A percentile compares a stretch with the other conserved stretches of the same genome.
These are phyloP conservation scores for Prorocentrum cordatum DNA, from an alignment of 169 alveolate species.

Conservation along the genomic window DNA sequence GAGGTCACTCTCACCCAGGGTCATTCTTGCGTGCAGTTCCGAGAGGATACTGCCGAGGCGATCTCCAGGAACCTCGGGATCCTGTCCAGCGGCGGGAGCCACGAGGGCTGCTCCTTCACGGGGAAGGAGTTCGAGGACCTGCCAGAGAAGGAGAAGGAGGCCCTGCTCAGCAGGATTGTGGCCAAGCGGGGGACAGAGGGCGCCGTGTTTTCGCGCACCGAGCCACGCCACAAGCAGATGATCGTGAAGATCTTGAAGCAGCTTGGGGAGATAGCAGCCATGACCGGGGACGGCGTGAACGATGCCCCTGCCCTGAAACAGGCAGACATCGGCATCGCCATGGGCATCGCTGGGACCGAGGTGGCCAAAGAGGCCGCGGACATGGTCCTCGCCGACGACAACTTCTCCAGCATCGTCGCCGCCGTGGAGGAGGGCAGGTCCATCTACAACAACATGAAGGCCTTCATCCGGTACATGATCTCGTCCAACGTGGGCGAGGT, in stretches of 20 bases:
- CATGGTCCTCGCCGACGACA: conserved; percentile 98
- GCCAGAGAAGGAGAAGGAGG: conserved; percentile 77
- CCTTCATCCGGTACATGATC: conserved; percentile 84
- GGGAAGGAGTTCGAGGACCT: conserved; percentile 88
- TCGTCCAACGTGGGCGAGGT: conserved; percentile 98
- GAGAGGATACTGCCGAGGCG: conserved; percentile 92
- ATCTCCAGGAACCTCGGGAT: conserved; percentile 94
- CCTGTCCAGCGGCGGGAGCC: conserved; percentile 68
- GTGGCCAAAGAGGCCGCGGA: conserved; percentile 99
- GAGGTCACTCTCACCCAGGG: not conserved
- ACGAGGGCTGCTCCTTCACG: too few relatives aligned
- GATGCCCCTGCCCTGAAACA: conserved; percentile 99
- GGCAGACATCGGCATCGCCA: conserved; percentile 97
- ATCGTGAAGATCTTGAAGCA: conserved; percentile 90
- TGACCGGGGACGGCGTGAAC: conserved; percentile 99
- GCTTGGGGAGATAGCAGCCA: conserved; percentile 91
- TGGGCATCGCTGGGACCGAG: conserved; percentile 99
- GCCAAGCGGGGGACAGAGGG: conserved; percentile 72
- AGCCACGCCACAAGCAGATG: conserved; percentile 96
- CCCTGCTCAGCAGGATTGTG: conserved; percentile 65
- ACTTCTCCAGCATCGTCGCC: conserved; percentile 95
- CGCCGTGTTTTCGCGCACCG: conserved; percentile 96
- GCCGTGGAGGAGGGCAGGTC: conserved; percentile 99
- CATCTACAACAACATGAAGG: conserved; percentile 97
- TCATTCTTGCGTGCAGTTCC: not conserved